Base-by-base conservation (phyloP, 345 rosid species). In the Gossypium longicalyx region DNA sequence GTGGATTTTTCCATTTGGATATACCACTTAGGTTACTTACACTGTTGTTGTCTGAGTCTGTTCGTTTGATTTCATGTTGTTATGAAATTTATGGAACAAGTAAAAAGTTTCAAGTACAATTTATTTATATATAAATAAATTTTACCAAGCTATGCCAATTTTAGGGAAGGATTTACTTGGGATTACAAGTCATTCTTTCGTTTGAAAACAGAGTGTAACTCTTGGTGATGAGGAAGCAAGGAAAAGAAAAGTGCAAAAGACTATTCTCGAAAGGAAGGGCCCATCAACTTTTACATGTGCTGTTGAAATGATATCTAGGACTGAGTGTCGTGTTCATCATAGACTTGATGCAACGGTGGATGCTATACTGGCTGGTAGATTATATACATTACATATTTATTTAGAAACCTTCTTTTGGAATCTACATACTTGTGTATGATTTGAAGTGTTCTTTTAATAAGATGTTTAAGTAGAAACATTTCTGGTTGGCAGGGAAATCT, bases 181-280 rank as follows among this genome's bases (percentile, higher is more conserved):
- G 44, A 67, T 71, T 19, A 41, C n/a, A 60, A 75, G 29, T 52
- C 11, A 57, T 71, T 67, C 47, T 29, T 79, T 65, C 43, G 44
- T 82, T 23, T 77, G 71, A 60, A 67, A 34, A 12, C 85, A 94
- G 97, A 92, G 97, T 80, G 98, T 94, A 81, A 94, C 97, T 68
- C 95, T 92, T 69, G 98, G 97, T 59, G 97, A 94, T 57, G 97
- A 92, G 74, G 95, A 87, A 82, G 98, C 98, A 76, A 86, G 82
- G 87, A 89, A 87, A 80, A 88, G 97, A 87, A 94, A 91, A 86
- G 94, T 91, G 74, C 98, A 92, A 85, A 92, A 92, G 88, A 92
- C 97, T 27, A 91, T 91, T 88, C 97, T 94, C 44, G 97, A 94
- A 85, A 84, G 98, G 76, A 91, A 92, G 84, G 97, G 97, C 56